Evolutionary conservation across 2,329 filamentous ascomycete species (phyloP).

Genomic region (Didymella pomorum): DNA sequence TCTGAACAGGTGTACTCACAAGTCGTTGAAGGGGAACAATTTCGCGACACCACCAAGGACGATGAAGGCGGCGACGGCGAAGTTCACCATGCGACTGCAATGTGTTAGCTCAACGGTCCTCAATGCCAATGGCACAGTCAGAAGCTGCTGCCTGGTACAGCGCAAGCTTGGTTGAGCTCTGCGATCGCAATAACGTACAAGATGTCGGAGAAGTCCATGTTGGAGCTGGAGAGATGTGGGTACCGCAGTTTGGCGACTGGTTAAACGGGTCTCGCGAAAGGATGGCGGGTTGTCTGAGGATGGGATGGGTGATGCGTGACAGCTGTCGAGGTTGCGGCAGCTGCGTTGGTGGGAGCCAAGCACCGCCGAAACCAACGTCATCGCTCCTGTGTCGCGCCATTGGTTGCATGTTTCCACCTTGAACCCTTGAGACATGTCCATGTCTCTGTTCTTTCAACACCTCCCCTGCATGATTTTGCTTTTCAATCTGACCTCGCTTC

Average conservation of each 20-base stretch:
- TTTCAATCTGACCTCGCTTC: no score
- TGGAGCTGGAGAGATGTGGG: conserved; percentile 42
- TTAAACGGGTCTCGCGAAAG: conserved; percentile 1
- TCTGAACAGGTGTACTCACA: conserved; percentile 42
- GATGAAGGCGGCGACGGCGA: conserved; percentile 86
- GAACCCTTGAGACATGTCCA: no score
- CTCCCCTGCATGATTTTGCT: no score
- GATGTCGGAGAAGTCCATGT: conserved; percentile 90
- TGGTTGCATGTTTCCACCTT: conserved; percentile 1
- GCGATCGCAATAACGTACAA: conserved; percentile 69
- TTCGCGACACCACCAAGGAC: conserved; percentile 81
- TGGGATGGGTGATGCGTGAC: conserved; percentile 15
- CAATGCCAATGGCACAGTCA: conserved; percentile 15
- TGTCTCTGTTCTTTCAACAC: no score
- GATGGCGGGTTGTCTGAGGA: conserved; percentile 9
- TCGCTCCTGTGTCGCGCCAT: conserved; percentile 9
- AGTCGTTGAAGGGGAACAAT: conserved; percentile 64
- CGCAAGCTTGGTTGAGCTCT: conserved; percentile 20
- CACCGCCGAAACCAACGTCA: conserved; percentile 19
- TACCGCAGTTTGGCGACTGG: conserved; percentile 43
- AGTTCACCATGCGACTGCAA: conserved; percentile 88
- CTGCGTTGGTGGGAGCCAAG: conserved; percentile 20
- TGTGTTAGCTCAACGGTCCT: conserved; percentile 24
- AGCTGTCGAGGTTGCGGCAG: conserved; percentile 13
- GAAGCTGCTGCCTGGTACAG: conserved; percentile 29